Base-by-base conservation (phyloP, 352 stramenopile genomes). In the Phytophthora uliginosa region DNA sequence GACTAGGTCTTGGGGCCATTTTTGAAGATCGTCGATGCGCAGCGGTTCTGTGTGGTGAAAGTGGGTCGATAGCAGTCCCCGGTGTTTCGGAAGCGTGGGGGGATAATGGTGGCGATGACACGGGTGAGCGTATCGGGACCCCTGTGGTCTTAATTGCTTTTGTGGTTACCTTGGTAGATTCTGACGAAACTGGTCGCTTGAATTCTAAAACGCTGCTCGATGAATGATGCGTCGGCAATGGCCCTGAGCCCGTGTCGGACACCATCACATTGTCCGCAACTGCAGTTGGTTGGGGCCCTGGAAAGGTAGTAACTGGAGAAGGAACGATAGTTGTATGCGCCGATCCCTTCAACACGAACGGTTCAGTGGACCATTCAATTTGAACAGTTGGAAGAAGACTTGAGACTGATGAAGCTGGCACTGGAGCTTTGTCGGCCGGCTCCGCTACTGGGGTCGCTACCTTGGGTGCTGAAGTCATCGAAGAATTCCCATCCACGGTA, bases 381-480 rank as follows among this genome's bases (percentile, higher is more conserved):
- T 71, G 47, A 63, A 77, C 48, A 22, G 48, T 64, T 56, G 71
- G 71, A 10, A 77, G 13, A 20, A 77, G 26, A 50, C 47, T 77
- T 13, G 71, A 74, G 47, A 74, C 54, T 4, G 66, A 74, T 31
- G 55, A 24, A 18, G 12, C 68, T 17, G 52, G 9, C 10, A 18
- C 50, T 36, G 50, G 50, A 18, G 26, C 36, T 12, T 33, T 36
- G 13, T n/a, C 24, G 17, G 6, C 26, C 50, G 50, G 50, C 13
- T 56, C 36, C n/a, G 20, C 22, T 36, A 24, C 13, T 13, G 24
- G 22, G 7, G n/a, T 15, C 15, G 20, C 15, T 47, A 28, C 31
- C 59, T 34, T 59, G n/a, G n/a, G 10, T 66, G 47, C 22, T 13
- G 33, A 34, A 24, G 40, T 8, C 18, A 15, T 26, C 48, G 40